phyloP scores from a whole-genome alignment of 306 rosid genomes.

The Vachellia collinsii region DNA sequence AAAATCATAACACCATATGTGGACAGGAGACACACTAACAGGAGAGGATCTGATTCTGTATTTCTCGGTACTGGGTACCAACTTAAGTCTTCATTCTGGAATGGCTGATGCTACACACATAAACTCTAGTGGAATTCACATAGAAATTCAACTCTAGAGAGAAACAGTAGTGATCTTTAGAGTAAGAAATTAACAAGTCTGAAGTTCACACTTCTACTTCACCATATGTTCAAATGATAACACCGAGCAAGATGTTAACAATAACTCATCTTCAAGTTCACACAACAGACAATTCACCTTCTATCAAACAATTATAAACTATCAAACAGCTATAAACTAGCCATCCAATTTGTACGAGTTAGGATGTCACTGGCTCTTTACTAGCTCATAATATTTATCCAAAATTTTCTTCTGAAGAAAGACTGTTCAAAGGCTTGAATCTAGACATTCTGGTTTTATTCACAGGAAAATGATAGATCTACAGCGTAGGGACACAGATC shows the following conservation, averaged over 20 bases:
- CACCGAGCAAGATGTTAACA: background rate
- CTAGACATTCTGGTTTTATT: background rate
- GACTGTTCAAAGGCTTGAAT: background rate
- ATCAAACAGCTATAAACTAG: background rate
- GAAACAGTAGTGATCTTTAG: background rate
- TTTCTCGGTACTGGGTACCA: background rate
- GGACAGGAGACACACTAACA: background rate
- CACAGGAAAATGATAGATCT: slow-evolving; percentile 8
- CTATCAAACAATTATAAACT: background rate
- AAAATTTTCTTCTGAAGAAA: background rate
- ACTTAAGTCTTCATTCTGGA: background rate
- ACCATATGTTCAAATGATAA: background rate
- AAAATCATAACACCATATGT: background rate
- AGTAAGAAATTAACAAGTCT: background rate
- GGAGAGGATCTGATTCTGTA: background rate
- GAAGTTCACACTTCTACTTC: background rate
- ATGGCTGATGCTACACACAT: background rate
- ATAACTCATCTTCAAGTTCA: background rate
- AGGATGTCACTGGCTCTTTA: background rate
- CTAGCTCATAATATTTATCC: background rate
- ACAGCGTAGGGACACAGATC: background rate
- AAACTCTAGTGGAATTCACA: background rate
- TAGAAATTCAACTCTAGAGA: background rate
- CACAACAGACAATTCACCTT: background rate
- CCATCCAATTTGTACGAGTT: background rate